Base-by-base conservation (phyloP, 2,329 filamentous ascomycete genomes). In the Botrytis galanthina region DNA sequence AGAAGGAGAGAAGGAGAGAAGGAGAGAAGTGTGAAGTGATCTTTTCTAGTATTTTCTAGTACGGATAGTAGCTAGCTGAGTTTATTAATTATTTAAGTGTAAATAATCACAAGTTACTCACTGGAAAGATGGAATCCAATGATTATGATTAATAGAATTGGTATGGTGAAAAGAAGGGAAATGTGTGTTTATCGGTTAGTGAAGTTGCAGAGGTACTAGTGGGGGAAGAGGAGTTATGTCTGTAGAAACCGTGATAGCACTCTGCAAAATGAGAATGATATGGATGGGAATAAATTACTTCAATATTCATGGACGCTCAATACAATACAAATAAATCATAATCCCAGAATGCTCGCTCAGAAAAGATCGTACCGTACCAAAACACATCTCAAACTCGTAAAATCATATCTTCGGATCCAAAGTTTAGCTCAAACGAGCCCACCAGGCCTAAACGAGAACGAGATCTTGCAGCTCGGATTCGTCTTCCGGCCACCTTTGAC, bases 211-310 rank as follows among this genome's bases (percentile, higher is more conserved):
- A 14, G 3, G n/a, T 6, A 16, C 5, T n/a, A 51, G 22, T 51
- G 10, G 1, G 3, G 18, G 4, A n/a, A 51, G 48, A 51, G 26
- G 0, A 14, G 10, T 51, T 16, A 6, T 1, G 18, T 51, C 4
- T 10, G 1, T 0, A 6, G 0, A 3, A n/a, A 51, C 0, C 26
- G 26, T 51, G 26, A 51, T 51, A 51, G 26, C 0, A n/a, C 48
- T 51, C 48, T n/a, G 4, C 1, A 51, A 0, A 51, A 14, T 14
- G 26, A 51, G 0, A 51, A 51, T 51, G 48, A 14, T 12, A 51
- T 51, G 26, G 4, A 51, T 48, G 8, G 44, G 20, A 48, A 48
- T 9, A 26, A 48, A 48, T 48, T 48, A 48, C 46, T 48, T n/a
- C 26, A n/a, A 16, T 26, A 5, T 5, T 5, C 5, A 51, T n/a